Evolutionary conservation across 345 rosid species (phyloP).

Genomic region (Turritis glabra): DNA sequence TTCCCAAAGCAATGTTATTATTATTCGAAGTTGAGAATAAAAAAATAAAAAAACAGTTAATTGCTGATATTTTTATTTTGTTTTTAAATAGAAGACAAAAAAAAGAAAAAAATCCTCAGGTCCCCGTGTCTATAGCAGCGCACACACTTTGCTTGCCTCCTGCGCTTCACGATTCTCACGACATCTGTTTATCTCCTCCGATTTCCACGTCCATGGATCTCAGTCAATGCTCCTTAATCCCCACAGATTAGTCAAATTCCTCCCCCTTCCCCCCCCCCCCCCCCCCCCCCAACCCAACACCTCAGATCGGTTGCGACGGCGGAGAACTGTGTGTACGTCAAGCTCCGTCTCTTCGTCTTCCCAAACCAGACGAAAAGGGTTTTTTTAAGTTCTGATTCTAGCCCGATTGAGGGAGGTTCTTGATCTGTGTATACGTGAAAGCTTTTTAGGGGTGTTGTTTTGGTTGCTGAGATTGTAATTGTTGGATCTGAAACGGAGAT

Average conservation of each 20-base stretch:
- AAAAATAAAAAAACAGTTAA: neutral
- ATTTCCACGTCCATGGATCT: conserved; percentile 33
- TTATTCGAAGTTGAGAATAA: neutral
- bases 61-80: too few species aligned
- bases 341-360: neutral
- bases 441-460: neutral
- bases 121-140: conserved; percentile 7
- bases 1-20: neutral
- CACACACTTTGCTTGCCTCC: conserved; percentile 12
- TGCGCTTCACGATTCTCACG: conserved; percentile 31
- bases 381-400: neutral
- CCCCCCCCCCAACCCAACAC: too few species aligned
- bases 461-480: conserved; percentile 24
- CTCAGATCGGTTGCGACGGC: conserved; percentile 1
- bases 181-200: conserved; percentile 32
- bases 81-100: too few species aligned
- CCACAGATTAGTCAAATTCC: neutral
- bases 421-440: conserved; percentile 1
- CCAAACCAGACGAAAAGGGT: neutral
- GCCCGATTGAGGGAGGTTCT: neutral
- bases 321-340: neutral
- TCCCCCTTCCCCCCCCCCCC: too few species aligned
- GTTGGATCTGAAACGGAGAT: conserved; percentile 10
- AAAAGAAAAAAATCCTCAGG: too few species aligned
- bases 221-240: conserved; percentile 14